Evolutionary conservation across 257 asterid genomes (phyloP).

Genomic region (Anisodus acutangulus): DNA sequence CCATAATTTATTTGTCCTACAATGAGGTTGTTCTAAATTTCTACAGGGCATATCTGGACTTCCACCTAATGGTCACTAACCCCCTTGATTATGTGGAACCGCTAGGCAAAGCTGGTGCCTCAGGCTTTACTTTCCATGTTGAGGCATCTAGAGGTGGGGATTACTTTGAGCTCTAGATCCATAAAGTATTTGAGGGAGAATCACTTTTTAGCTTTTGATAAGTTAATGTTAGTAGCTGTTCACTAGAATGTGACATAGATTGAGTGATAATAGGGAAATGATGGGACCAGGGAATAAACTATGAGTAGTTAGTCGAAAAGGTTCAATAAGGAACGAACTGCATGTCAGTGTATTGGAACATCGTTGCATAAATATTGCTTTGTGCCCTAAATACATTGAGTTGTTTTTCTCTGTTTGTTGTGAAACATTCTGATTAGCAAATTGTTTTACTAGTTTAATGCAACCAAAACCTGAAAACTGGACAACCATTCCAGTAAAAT

Average conservation of each 20-base stretch:
- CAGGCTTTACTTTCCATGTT: constrained; percentile 92
- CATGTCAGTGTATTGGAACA: background rate
- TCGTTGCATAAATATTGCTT: background rate
- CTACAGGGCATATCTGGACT: constrained; percentile 87
- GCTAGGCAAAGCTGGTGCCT: constrained; percentile 84
- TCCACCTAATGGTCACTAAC: constrained; percentile 95
- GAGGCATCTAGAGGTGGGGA: constrained; percentile 76
- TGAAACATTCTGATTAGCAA: background rate
- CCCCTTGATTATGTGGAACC: constrained; percentile 91
- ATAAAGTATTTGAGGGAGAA: constrained; percentile 22
- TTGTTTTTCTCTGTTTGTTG: background rate
- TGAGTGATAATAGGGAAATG: background rate
- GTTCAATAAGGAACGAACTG: background rate
- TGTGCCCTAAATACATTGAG: background rate
- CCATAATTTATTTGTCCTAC: background rate
- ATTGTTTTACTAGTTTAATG: background rate
- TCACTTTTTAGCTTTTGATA: background rate
- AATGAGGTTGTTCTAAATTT: constrained; percentile 5
- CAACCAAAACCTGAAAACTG: background rate
- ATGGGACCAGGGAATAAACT: background rate
- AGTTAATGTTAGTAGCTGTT: background rate
- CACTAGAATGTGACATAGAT: background rate
- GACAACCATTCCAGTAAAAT: background rate
- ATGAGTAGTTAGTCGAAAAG: background rate
- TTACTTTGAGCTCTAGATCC: constrained; percentile 8